Conservation (phyloP, 805 yeast species). For the Pichia paraexigua region DNA sequence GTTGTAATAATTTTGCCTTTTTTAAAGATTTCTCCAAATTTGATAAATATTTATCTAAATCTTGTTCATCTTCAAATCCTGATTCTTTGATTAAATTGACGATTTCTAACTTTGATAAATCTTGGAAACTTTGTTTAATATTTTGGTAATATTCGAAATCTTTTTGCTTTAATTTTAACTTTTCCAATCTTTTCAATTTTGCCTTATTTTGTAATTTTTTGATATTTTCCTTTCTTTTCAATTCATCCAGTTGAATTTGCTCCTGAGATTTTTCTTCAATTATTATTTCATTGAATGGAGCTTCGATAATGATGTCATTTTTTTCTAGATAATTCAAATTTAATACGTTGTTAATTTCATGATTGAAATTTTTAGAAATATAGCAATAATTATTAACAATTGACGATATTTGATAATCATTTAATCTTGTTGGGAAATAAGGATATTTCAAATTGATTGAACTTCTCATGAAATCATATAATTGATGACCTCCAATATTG, state of each 20-base stretch:
- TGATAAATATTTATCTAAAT: conserved; percentile 56
- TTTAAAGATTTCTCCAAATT: conserved; percentile 63
- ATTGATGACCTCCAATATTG: conserved; percentile 85
- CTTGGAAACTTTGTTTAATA: conserved; percentile 44
- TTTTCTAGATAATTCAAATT: conserved; percentile 55
- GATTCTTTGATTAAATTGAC: conserved; percentile 54
- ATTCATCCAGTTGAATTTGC: conserved; percentile 69
- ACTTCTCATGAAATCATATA: conserved; percentile 54
- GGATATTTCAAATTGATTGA: conserved; percentile 81
- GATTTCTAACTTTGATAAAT: conserved; percentile 44
- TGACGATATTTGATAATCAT: conserved; percentile 53
- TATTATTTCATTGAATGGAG: conserved; percentile 61
- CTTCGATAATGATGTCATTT: conserved; percentile 74
- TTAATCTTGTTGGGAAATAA: conserved; percentile 72
- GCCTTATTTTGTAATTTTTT: conserved; percentile 90
- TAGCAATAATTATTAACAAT: conserved; percentile 74
- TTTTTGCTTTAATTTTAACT: conserved; percentile 68
- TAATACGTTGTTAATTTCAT: conserved; percentile 51
- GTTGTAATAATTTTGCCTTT: conserved; percentile 39
- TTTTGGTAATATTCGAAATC: conserved; percentile 66
- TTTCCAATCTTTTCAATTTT: conserved; percentile 72
- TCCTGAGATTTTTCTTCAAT: conserved; percentile 75
- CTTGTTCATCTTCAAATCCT: conserved; percentile 70
- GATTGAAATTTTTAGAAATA: conserved; percentile 57
- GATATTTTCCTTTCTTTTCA: conserved; percentile 78